These are phyloP conservation scores for Penicillium angulare DNA, from an alignment of 495 filamentous ascomycete genomes.

Conservation along the genomic window DNA sequence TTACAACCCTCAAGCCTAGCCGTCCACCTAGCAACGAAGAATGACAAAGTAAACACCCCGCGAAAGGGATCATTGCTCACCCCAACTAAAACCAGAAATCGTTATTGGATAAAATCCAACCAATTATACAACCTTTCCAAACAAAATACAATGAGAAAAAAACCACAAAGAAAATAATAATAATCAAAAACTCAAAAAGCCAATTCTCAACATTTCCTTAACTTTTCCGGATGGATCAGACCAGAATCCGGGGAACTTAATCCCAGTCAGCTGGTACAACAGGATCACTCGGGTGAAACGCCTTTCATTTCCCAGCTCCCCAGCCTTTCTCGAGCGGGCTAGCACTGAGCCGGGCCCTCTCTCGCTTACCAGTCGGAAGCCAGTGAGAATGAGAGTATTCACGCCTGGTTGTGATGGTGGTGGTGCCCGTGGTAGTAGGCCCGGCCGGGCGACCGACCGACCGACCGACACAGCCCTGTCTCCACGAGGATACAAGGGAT, in stretches of 20 bases:
- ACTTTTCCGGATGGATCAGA: not conserved
- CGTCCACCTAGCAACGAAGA: not conserved
- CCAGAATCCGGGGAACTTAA: not conserved
- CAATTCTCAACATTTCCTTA: not conserved
- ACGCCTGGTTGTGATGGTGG: too few species aligned
- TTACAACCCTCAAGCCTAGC: not conserved
- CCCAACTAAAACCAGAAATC: not conserved
- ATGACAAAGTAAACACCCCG: not conserved
- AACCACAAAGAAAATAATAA: too few species aligned
- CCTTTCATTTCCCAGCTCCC: not conserved
- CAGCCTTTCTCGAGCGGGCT: too few species aligned
- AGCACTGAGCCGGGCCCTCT: too few species aligned
- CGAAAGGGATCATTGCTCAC: not conserved
- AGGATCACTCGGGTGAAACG: not conserved
- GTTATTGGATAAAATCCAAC: not conserved
- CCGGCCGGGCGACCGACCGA: too few species aligned
- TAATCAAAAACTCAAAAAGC: not conserved
- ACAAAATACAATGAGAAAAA: too few species aligned
- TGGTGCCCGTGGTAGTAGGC: too few species aligned
- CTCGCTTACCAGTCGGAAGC: too few species aligned
- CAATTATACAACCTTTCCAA: not conserved
- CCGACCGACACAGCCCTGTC: too few species aligned
- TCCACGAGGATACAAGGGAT: too few species aligned
- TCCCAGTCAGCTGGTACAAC: not conserved
- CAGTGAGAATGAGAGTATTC: too few species aligned